Evolutionary conservation across 805 yeast genomes (phyloP).

Genomic region (Candida parachauliodes): DNA sequence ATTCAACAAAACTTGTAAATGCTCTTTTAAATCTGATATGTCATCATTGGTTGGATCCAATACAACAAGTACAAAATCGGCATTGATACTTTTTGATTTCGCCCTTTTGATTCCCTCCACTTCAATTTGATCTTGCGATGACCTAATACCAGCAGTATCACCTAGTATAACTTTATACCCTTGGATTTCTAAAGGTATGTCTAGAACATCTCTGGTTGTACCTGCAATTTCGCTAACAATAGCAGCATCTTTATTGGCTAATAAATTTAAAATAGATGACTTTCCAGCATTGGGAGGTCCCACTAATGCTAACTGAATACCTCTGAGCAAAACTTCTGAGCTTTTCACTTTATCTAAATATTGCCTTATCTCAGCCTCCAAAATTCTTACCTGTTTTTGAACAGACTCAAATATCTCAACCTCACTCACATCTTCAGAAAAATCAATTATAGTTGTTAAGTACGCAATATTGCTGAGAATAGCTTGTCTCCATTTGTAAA

Average conservation of each 20-base stretch:
- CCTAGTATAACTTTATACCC: slow-evolving; percentile 84
- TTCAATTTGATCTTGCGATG: slow-evolving; percentile 58
- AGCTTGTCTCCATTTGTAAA: slow-evolving; percentile 61
- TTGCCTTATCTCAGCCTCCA: slow-evolving; percentile 44
- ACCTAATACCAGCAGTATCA: slow-evolving; percentile 91
- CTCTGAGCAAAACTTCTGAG: slow-evolving; percentile 64
- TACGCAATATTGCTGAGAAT: slow-evolving; percentile 68
- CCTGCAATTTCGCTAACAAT: slow-evolving; percentile 92
- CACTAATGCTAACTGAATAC: slow-evolving; percentile 66
- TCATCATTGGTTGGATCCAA: slow-evolving; percentile 40
- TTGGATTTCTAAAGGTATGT: slow-evolving; percentile 71
- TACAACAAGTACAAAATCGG: slow-evolving; percentile 71
- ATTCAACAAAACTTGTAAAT: slow-evolving; percentile 14
- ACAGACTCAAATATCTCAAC: slow-evolving; percentile 61
- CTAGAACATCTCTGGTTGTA: slow-evolving; percentile 87
- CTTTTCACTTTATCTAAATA: slow-evolving; percentile 47
- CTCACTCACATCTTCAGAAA: slow-evolving; percentile 89
- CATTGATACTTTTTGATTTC: slow-evolving; percentile 48
- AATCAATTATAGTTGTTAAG: slow-evolving; percentile 86
- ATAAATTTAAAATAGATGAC: slow-evolving; percentile 74
- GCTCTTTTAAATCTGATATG: slow-evolving; percentile 5
- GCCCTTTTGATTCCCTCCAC: slow-evolving; percentile 81
- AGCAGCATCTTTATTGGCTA: slow-evolving; percentile 79
- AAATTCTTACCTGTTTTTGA: slow-evolving; percentile 30
- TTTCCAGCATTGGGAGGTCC: slow-evolving; percentile 98